Base-by-base conservation (phyloP, 805 yeast species). In the Candida wancherniae region DNA sequence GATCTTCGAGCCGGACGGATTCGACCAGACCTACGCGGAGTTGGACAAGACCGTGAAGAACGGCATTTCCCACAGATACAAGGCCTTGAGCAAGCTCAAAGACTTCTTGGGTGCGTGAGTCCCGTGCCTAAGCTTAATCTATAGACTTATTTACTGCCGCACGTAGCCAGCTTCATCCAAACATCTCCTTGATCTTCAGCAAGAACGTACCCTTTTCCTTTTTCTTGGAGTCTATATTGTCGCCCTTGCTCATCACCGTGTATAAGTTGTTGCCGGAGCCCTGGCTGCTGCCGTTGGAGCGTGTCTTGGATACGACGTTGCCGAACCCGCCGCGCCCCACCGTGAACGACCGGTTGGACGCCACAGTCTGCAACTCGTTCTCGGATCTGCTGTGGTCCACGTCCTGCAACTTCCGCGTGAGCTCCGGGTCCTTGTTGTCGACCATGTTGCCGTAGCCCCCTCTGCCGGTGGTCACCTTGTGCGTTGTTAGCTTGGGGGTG, bases 361-460 rank as follows among this genome's bases (percentile, higher is more conserved):
- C 50, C 7, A 71, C 67, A 0, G 75, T 69, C 17, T 62, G 45
- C 29, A 69, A 61, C 9, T 61, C 63, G 19, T 45, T 44, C 22
- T 57, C 63, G 21, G 39, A 45, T 7, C 39, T 24, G 12, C 22
- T 15, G 7, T 54, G 55, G 24, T 77, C 84, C 5, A 77, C 84
- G 45, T 77, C 87, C 52, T 80, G 87, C 9, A 82, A 69, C 42
- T 65, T 69, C 38, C 87, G 63, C 4, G 84, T 69, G 28, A 73
- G 46, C 28, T 68, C 65, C 1, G 80, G 73, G 50, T 80, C 76
- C 20, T 66, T 66, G 53, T 80, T 81, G 39, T 63, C 67, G 33
- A 76, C 58, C 84, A 81, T 81, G 47, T 81, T 81, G 4, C 90
- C 90, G 29, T 73, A 77, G 5, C 90, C 90, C 5, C 90, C 90